Evolutionary conservation across 2,329 filamentous ascomycete species (phyloP).

Genomic region (Aspergillus sp.): DNA sequence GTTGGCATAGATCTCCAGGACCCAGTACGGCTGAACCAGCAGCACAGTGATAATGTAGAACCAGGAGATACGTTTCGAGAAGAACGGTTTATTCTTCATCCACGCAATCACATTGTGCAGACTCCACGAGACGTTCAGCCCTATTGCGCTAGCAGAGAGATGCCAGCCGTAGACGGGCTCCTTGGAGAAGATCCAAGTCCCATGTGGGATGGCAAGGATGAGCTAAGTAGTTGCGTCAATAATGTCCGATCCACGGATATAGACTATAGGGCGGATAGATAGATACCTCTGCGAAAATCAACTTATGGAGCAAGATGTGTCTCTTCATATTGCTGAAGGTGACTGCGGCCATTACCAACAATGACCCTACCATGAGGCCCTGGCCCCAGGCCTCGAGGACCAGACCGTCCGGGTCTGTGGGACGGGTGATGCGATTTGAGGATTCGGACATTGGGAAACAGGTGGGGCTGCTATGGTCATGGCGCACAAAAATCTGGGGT

Average conservation of each 20-base stretch:
- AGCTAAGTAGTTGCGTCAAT: constrained; percentile 37
- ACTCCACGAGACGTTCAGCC: constrained; percentile 61
- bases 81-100: constrained; percentile 65
- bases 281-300: constrained; percentile 50
- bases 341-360: constrained; percentile 51
- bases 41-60: constrained; percentile 61
- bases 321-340: constrained; percentile 52
- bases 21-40: constrained; percentile 62
- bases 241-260: not conserved
- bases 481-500: not conserved
- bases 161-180: constrained; percentile 63
- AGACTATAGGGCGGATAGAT: not conserved
- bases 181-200: constrained; percentile 59
- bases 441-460: not conserved
- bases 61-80: constrained; percentile 49
- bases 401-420: constrained; percentile 32
- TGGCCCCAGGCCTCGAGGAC: constrained; percentile 51
- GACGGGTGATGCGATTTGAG: constrained; percentile 19
- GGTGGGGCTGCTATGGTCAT: constrained; percentile 9
- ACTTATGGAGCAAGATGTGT: constrained; percentile 50
- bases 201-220: constrained; percentile 56
- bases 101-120: constrained; percentile 67
- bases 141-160: constrained; percentile 59
- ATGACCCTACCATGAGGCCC: constrained; percentile 50
- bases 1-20: constrained; percentile 65